A percentile compares a stretch with the other conserved stretches of the same genome.
phyloP scores from a whole-genome alignment of 305 asterid species.

The Rubia tinctorum region DNA sequence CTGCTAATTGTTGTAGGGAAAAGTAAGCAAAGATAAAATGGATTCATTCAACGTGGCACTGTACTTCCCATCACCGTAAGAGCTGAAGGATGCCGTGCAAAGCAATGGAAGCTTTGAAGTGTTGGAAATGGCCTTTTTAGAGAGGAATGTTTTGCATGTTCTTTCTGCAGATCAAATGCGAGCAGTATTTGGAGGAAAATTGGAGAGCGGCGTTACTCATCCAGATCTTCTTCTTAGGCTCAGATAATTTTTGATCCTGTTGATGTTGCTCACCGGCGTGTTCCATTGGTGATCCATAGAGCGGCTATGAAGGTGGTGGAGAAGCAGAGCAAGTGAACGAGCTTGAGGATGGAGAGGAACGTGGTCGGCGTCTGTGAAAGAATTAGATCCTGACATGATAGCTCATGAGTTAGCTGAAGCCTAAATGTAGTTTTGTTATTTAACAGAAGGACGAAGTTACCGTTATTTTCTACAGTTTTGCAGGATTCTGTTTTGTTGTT shows the following conservation, averaged over 20 bases:
- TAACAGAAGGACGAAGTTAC: too few relatives aligned
- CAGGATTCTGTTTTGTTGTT: too few relatives aligned
- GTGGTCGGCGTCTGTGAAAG: constrained; percentile 47
- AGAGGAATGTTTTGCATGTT: too few relatives aligned
- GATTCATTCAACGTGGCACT: neutral
- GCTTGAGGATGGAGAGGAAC: constrained; percentile 48
- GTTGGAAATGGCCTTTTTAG: neutral
- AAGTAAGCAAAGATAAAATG: neutral
- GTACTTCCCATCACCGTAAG: neutral
- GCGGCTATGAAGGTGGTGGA: constrained; percentile 95
- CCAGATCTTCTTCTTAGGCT: too few relatives aligned
- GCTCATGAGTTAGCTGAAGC: too few relatives aligned
- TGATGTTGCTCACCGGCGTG: too few relatives aligned
- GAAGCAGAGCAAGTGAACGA: constrained; percentile 84
- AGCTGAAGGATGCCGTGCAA: neutral
- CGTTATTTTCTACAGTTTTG: too few relatives aligned
- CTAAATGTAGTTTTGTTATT: too few relatives aligned
- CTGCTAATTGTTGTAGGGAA: neutral
- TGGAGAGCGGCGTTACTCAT: too few relatives aligned
- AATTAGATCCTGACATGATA: too few relatives aligned
- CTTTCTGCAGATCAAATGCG: neutral
- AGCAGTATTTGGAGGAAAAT: neutral
- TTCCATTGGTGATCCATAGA: constrained; percentile 93
- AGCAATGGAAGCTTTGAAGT: neutral
- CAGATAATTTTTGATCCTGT: too few relatives aligned